Percentiles rank a stretch among this genome's conserved stretches.
phyloP scores from a whole-genome alignment of 78 protist species.

The Tieghemostelium lacteum region DNA sequence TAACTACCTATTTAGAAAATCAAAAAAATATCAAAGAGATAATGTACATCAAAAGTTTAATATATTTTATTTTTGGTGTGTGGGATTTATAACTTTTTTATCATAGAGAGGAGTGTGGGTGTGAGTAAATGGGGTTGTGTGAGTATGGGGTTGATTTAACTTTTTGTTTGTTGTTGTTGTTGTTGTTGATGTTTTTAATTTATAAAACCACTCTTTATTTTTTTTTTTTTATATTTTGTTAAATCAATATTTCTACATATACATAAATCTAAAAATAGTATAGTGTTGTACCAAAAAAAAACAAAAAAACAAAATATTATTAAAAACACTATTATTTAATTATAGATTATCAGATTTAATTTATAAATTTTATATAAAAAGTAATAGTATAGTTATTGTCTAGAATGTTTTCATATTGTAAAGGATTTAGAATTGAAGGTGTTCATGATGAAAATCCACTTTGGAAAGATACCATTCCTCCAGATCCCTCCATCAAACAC shows the following conservation, averaged over 20 bases:
- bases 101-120: no score
- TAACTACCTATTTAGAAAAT: no score
- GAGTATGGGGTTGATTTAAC: no score
- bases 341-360: background rate
- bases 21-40: no score
- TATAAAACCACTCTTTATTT: background rate
- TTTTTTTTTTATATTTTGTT: no score
- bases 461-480: slow-evolving; percentile 15
- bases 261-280: background rate
- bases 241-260: background rate
- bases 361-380: no score
- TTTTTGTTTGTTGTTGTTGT: background rate
- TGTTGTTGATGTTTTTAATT: background rate
- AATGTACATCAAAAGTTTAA: no score
- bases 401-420: slow-evolving; percentile 56
- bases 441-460: slow-evolving; percentile 17
- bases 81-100: no score
- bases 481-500: slow-evolving; percentile 1
- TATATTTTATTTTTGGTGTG: no score
- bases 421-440: slow-evolving; percentile 66
- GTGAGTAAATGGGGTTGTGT: no score
- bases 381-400: no score
- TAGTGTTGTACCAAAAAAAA: background rate
- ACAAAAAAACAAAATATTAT: background rate
- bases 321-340: background rate